Percentiles rank a stretch among this genome's conserved stretches.
Evolutionary conservation across 495 filamentous ascomycete genomes (phyloP).

Genomic region (Melanomma pulvis-pyrius): DNA sequence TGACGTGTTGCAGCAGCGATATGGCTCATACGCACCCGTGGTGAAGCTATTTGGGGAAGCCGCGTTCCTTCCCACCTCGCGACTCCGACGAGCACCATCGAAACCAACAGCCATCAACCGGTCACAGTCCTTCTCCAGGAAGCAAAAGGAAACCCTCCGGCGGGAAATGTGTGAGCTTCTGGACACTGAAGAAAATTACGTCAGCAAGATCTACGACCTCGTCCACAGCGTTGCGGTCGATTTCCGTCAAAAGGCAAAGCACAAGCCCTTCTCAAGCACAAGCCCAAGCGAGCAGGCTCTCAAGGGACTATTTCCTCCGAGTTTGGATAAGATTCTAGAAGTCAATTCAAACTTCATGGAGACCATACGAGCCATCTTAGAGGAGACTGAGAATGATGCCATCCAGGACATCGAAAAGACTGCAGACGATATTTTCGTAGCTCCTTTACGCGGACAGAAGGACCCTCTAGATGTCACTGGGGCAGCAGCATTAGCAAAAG

Average conservation of each 20-base stretch:
- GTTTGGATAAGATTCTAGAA: conserved; percentile 73
- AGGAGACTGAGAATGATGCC: conserved; percentile 81
- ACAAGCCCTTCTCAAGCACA: conserved; percentile 60
- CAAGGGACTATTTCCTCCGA: conserved; percentile 76
- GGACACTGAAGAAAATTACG: conserved; percentile 93
- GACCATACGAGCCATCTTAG: conserved; percentile 72
- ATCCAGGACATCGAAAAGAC: conserved; percentile 48
- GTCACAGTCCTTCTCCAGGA: conserved; percentile 70
- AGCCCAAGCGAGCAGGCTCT: conserved; percentile 74
- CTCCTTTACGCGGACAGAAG: conserved; percentile 32
- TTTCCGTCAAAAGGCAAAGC: conserved; percentile 68
- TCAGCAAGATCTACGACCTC: conserved; percentile 79
- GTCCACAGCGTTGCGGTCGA: conserved; percentile 75
- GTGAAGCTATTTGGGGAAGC: conserved; percentile 78
- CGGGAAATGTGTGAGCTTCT: conserved; percentile 89
- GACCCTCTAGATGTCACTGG: conserved; percentile 67
- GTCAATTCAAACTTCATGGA: conserved; percentile 78
- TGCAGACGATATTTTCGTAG: conserved; percentile 33
- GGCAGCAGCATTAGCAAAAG: conserved; percentile 70
- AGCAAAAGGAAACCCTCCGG: conserved; percentile 80
- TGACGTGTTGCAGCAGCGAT: conserved; percentile 66
- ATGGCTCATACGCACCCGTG: conserved; percentile 71
- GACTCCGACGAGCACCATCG: conserved; percentile 83
- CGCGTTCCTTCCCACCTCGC: conserved; percentile 84
- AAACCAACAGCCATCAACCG: conserved; percentile 76